Evolutionary conservation across 129 eudicot genomes (phyloP), one percentile per base, ranked within the genome.

Genomic region (Artemisia annua): DNA sequence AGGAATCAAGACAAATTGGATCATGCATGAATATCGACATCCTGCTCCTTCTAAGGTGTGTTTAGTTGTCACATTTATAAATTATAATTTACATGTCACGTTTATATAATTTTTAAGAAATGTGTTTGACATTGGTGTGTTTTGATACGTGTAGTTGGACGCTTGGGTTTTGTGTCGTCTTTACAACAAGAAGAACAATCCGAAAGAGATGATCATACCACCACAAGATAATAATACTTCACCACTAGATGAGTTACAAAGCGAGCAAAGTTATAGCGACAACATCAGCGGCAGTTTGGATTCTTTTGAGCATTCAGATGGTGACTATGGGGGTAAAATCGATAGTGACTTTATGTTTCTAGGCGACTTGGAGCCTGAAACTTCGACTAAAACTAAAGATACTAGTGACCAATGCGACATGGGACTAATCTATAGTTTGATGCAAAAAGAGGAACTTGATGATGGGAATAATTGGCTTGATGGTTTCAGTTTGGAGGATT

Each of bases 381-480:
- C 44, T 35, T 35, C 44, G 9, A 35, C 44, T 5, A 35, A 6
- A 35, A 20, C 48, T 11, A 32, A 66, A 26, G 63, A 19, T 28
- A 3, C 12, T 13, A 59, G 46, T 8, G 46, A 76, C 19, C 69
- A 68, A 14, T 7, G 69, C 17, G 69, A 19, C 18, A 48, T 26
- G 26, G 63, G 66, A 28, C 14, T 49, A 5, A 10, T 15, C 13
- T 16, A 49, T 3, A 48, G 39, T 48, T 30, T 14, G 74, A 48
- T 58, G 69, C 49, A 48, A 68, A 56, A 17, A n/a, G 74, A 75
- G 11, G 52, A 60, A 46, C 11, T 35, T 11, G 50, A 58, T 67
- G 55, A 69, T 69, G 80, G 63, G 14, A 76, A 68, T 69, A 75
- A 68, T 7, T 76, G 80, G 80, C 17, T 68, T 18, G 80, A 76